Base-by-base conservation (phyloP, 2,329 filamentous ascomycete species). In the Aspergillus piperis region DNA sequence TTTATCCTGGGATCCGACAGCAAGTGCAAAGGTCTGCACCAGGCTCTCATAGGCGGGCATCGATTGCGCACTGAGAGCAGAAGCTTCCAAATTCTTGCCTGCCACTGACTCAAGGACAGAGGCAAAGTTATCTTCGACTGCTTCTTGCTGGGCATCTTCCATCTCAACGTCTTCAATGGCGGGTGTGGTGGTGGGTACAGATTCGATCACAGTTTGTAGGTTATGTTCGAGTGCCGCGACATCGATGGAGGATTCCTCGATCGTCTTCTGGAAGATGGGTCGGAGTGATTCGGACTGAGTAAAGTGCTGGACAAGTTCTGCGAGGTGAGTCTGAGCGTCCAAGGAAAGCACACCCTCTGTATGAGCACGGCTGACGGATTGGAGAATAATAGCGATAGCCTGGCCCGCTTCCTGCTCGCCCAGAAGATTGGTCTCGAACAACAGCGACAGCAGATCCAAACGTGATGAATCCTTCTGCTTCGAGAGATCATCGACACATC, bases 171-270 rank as follows among this genome's bases (percentile, higher is more conserved):
- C 84, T 51, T 82, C 78, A 23, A 78, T 72, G 2, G 79, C 66
- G 54, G 81, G 79, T 36, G 32, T 36, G n/a, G 83, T 78, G 17
- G 85, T 75, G 39, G 82, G 73, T 48, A 84, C 73, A 67, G 84
- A 83, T 42, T 88, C 84, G 62, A 93, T 85, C 8, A 87, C 85
- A 8, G 88, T 85, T 58, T 91, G 88, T 19, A 96, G 81, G 66
- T 86, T 89, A 77, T 91, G 83, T 76, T 95, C 90, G 17, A 95
- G 78, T 51, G 87, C 84, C 62, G 91, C 86, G 48, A 95, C 84
- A 68, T 95, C 89, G 61, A 92, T 83, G 11, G 88, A 84, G 7
- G 86, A 84, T 42, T 89, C 85, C 38, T 86, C 81, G 39, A 94
- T 83, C 3, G 88, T 84, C n/a, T 82, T 82, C 62, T 87, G 83